Conservation (phyloP, 768 basidiomycete species). For the Tubosaeta sp. region DNA sequence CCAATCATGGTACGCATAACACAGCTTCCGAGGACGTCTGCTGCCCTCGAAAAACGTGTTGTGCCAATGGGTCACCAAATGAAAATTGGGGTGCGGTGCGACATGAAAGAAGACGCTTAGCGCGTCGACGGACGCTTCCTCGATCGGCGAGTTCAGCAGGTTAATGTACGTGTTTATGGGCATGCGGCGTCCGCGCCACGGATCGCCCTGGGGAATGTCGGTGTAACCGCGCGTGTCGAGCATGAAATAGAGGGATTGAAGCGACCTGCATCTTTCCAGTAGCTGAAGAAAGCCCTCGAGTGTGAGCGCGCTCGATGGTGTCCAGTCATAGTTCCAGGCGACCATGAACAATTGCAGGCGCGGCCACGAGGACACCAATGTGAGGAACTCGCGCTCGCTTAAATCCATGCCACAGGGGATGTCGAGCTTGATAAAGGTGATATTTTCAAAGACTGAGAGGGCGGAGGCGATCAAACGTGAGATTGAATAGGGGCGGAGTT, state of each 20-base stretch:
- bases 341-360: not conserved
- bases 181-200: constrained; percentile 9
- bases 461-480: constrained; percentile 1
- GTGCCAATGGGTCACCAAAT: constrained; percentile 1
- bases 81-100: constrained; percentile 4
- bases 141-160: constrained; percentile 4
- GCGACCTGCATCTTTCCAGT: constrained; percentile 11
- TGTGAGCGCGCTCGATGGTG: constrained; percentile 4
- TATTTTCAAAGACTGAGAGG: constrained; percentile 7
- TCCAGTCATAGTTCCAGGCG: constrained; percentile 1
- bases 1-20: not conserved
- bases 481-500: not conserved
- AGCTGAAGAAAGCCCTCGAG: constrained; percentile 8
- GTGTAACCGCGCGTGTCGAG: constrained; percentile 9
- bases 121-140: constrained; percentile 3
- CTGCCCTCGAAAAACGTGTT: not conserved
- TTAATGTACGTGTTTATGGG: not conserved
- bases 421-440: constrained; percentile 1
- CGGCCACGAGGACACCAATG: constrained; percentile 15
- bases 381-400: constrained; percentile 4
- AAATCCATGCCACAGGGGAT: constrained; percentile 3
- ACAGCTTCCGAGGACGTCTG: not conserved
- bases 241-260: constrained; percentile 1
- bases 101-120: constrained; percentile 12
- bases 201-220: constrained; percentile 4